Evolutionary conservation across 495 filamentous ascomycete genomes (phyloP).

Genomic region (Astrocystis sublimbata): DNA sequence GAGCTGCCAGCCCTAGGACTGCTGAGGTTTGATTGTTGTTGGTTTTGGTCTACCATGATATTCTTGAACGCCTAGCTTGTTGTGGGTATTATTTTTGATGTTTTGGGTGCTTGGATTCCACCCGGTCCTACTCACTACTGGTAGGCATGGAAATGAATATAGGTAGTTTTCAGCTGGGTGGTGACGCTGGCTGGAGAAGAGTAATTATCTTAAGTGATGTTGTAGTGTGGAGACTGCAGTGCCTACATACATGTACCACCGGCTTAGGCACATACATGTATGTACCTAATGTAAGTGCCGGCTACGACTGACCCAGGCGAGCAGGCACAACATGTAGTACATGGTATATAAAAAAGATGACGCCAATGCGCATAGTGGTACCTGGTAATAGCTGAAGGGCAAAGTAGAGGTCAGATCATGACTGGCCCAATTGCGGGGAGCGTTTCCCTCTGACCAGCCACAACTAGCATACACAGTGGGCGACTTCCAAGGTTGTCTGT

Average conservation of each 20-base stretch:
- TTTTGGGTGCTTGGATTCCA: too few species aligned
- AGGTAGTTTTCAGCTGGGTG: neutral
- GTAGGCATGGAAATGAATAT: too few species aligned
- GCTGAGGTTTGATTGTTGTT: neutral
- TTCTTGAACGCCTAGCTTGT: neutral
- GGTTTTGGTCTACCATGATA: neutral
- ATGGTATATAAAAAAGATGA: neutral
- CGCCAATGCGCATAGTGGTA: neutral
- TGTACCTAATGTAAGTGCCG: too few species aligned
- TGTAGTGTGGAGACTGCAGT: slow-evolving; percentile 5
- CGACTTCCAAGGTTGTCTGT: neutral
- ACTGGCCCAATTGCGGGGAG: neutral
- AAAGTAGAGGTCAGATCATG: slow-evolving; percentile 5
- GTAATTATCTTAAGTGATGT: neutral
- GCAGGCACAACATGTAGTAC: neutral
- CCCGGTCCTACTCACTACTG: too few species aligned
- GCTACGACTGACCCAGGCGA: too few species aligned
- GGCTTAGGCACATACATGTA: too few species aligned
- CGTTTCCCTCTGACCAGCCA: neutral
- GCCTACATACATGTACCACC: too few species aligned
- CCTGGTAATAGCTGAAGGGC: neutral
- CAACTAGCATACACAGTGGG: neutral
- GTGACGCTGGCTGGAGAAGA: neutral
- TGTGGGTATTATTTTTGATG: neutral
- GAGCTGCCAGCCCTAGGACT: neutral